Percentiles rank a stretch among this genome's conserved stretches.
Evolutionary conservation across 2,329 filamentous ascomycete genomes (phyloP).

Genomic region (Rhynchosporium graminicola): DNA sequence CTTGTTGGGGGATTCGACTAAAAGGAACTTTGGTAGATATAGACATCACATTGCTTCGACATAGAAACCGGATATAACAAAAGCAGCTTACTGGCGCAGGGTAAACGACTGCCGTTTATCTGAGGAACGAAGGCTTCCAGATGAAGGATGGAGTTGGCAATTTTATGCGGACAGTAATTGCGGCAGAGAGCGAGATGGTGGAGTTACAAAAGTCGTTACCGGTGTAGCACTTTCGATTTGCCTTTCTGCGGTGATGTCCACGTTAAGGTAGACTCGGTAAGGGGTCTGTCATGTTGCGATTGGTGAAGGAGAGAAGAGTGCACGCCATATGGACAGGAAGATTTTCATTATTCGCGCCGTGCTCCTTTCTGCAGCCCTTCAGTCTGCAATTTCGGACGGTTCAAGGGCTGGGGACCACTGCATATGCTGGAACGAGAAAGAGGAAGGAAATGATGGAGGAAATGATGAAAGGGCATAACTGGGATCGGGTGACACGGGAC

Average conservation of each 20-base stretch:
- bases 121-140: slow-evolving; percentile 14
- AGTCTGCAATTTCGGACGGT: not conserved
- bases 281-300: slow-evolving; percentile 22
- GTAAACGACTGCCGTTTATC: slow-evolving; percentile 1
- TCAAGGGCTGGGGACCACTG: not conserved
- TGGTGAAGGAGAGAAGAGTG: slow-evolving; percentile 21
- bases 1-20: slow-evolving; percentile 15
- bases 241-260: slow-evolving; percentile 17
- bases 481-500: not conserved
- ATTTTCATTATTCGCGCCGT: slow-evolving; percentile 4
- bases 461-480: not conserved
- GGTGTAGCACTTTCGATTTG: slow-evolving; percentile 14
- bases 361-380: slow-evolving; percentile 3
- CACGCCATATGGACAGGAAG: slow-evolving; percentile 1
- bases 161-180: not conserved
- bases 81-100: not conserved
- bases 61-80: not conserved
- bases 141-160: slow-evolving; percentile 18
- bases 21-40: not conserved
- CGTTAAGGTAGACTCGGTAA: slow-evolving; percentile 13
- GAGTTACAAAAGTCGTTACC: not conserved
- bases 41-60: too few relatives aligned
- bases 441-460: not conserved
- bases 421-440: slow-evolving; percentile 1
- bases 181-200: slow-evolving; percentile 14